Evolutionary conservation across 202 grass and related monocot species (phyloP).

Genomic region (Cymbopogon flexuosus): DNA sequence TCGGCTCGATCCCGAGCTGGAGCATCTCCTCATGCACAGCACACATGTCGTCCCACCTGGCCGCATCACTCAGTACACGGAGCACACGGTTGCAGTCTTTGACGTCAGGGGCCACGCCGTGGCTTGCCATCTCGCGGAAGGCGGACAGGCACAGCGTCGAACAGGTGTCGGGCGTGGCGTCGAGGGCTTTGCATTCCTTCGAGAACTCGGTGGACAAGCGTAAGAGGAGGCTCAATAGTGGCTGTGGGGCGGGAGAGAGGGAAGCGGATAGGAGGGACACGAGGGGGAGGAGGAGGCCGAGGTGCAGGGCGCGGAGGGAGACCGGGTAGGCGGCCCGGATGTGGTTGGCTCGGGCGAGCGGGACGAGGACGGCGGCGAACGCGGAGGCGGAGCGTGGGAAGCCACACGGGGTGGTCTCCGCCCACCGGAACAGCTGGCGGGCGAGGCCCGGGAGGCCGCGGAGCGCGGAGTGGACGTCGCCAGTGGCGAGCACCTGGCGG

Average conservation of each 20-base stretch:
- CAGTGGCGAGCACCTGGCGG: constrained; percentile 34
- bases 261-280: constrained; percentile 36
- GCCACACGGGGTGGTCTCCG: constrained; percentile 50
- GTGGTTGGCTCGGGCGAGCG: constrained; percentile 42
- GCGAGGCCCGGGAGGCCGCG: constrained; percentile 44
- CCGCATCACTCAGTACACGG: constrained; percentile 39
- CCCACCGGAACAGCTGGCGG: constrained; percentile 67
- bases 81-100: constrained; percentile 70
- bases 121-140: constrained; percentile 60
- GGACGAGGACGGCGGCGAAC: constrained; percentile 57
- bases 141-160: constrained; percentile 56
- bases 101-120: constrained; percentile 49
- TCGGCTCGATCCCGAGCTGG: constrained; percentile 48
- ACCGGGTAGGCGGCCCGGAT: constrained; percentile 45
- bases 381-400: constrained; percentile 57
- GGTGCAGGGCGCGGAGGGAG: constrained; percentile 49
- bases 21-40: constrained; percentile 52
- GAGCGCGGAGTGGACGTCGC: constrained; percentile 51
- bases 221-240: constrained; percentile 45
- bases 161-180: constrained; percentile 28
- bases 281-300: constrained; percentile 58
- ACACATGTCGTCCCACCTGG: constrained; percentile 51
- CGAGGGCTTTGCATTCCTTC: constrained; percentile 13
- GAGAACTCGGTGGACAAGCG: constrained; percentile 53
- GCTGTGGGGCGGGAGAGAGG: neutral